phyloP scores from a whole-genome alignment of 2,329 filamentous ascomycete genomes.

The Mycocentrospora acerina region DNA sequence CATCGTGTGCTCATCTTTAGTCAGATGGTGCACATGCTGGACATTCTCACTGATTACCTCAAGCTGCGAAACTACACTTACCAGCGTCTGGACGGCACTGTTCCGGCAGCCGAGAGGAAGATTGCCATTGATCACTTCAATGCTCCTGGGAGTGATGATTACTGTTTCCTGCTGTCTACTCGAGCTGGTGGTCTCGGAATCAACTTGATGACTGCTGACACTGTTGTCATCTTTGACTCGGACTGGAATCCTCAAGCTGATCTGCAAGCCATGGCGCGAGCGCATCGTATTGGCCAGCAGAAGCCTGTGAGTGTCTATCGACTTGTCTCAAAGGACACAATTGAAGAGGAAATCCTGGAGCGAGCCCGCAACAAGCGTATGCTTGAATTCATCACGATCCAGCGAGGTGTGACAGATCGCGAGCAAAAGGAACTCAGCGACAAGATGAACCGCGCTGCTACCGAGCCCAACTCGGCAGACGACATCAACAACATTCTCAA shows the following conservation, averaged over 20 bases:
- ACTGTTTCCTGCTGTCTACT: slow-evolving; percentile 93
- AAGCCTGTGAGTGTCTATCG: slow-evolving; percentile 95
- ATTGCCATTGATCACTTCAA: slow-evolving; percentile 99
- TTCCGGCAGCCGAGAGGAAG: slow-evolving; percentile 81
- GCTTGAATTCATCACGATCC: slow-evolving; percentile 95
- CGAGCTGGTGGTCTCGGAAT: slow-evolving; percentile 96
- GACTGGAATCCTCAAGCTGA: slow-evolving; percentile 99
- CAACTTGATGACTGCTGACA: slow-evolving; percentile 98
- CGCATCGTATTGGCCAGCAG: slow-evolving; percentile 96
- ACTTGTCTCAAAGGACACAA: slow-evolving; percentile 95
- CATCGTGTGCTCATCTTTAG: slow-evolving; percentile 98
- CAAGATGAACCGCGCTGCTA: slow-evolving; percentile 68
- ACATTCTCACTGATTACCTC: slow-evolving; percentile 93
- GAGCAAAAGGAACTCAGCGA: slow-evolving; percentile 72
- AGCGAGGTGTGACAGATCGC: slow-evolving; percentile 94
- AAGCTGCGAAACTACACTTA: slow-evolving; percentile 92
- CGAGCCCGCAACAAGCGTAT: slow-evolving; percentile 96
- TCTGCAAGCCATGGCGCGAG: slow-evolving; percentile 96
- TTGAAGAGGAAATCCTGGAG: slow-evolving; percentile 96
- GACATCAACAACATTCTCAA: slow-evolving; percentile 97
- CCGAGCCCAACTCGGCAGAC: slow-evolving; percentile 85
- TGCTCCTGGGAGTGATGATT: slow-evolving; percentile 91
- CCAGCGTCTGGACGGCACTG: slow-evolving; percentile 92
- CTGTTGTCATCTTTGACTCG: slow-evolving; percentile 95
- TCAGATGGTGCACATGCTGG: slow-evolving; percentile 99